phyloP scores from a whole-genome alignment of 2,329 filamentous ascomycete genomes.

The Didymella arachidicola region DNA sequence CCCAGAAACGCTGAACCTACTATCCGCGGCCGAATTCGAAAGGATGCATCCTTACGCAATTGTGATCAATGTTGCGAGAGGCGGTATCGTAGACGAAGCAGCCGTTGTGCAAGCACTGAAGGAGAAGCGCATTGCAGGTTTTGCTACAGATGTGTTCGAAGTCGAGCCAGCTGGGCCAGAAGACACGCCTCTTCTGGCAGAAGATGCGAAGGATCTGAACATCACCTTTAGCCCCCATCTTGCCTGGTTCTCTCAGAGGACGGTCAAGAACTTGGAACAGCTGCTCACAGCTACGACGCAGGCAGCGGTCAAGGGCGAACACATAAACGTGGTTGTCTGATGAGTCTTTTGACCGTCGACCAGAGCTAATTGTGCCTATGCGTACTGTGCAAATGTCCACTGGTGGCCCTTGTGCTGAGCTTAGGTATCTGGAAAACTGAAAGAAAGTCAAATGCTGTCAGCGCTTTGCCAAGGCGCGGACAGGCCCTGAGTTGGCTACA shows the following conservation, averaged over 20 bases:
- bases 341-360: slow-evolving; percentile 4
- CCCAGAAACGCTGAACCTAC: slow-evolving; percentile 43
- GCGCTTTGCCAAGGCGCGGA: too few species aligned
- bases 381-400: neutral
- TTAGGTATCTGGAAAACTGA: too few species aligned
- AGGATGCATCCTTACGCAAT: slow-evolving; percentile 56
- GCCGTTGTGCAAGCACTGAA: slow-evolving; percentile 57
- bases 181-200: slow-evolving; percentile 54
- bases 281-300: slow-evolving; percentile 59
- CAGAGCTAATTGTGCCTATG: too few species aligned
- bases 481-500: neutral
- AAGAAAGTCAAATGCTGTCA: too few species aligned
- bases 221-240: slow-evolving; percentile 62
- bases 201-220: slow-evolving; percentile 58
- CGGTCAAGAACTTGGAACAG: slow-evolving; percentile 56
- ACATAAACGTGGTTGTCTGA: slow-evolving; percentile 51
- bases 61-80: slow-evolving; percentile 60
- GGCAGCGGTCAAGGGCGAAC: slow-evolving; percentile 52
- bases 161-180: slow-evolving; percentile 56
- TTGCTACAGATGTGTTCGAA: slow-evolving; percentile 61
- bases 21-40: slow-evolving; percentile 53
- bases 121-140: slow-evolving; percentile 57
- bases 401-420: neutral
- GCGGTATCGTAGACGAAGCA: slow-evolving; percentile 60
- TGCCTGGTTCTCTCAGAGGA: slow-evolving; percentile 61